These are phyloP conservation scores for Yamadazyma ubonensis DNA, from an alignment of 805 yeast genomes.

Conservation along the genomic window DNA sequence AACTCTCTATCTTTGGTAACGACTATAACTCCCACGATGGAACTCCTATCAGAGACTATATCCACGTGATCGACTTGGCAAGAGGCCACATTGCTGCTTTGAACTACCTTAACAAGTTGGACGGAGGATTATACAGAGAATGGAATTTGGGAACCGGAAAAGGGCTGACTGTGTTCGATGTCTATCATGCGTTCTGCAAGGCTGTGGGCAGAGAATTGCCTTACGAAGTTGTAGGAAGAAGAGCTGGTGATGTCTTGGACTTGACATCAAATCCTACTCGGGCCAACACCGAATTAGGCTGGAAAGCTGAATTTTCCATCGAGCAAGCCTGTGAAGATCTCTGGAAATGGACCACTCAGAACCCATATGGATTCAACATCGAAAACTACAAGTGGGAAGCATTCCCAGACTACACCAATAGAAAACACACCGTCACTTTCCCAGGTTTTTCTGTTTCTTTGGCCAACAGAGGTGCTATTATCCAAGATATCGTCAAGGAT, in stretches of 20 bases:
- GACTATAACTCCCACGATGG: constrained; percentile 75
- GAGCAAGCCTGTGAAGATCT: constrained; percentile 68
- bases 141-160: constrained; percentile 85
- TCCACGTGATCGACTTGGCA: constrained; percentile 79
- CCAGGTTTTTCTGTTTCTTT: constrained; percentile 35
- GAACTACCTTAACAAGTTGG: constrained; percentile 43
- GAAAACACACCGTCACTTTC: constrained; percentile 38
- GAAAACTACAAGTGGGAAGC: constrained; percentile 34
- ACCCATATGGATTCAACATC: constrained; percentile 59
- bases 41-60: constrained; percentile 78
- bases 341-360: constrained; percentile 74
- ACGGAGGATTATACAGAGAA: constrained; percentile 58
- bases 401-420: constrained; percentile 28
- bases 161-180: constrained; percentile 77
- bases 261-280: constrained; percentile 70
- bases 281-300: constrained; percentile 63
- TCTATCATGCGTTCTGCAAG: constrained; percentile 59
- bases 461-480: constrained; percentile 52
- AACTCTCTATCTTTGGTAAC: constrained; percentile 66
- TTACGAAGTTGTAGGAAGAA: constrained; percentile 60
- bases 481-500: constrained; percentile 41
- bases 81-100: constrained; percentile 75
- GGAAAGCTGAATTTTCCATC: constrained; percentile 58
- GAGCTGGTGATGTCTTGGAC: constrained; percentile 75
- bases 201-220: constrained; percentile 67